Conservation (phyloP, 78 protist genomes). For the Polysphondylium violaceum region DNA sequence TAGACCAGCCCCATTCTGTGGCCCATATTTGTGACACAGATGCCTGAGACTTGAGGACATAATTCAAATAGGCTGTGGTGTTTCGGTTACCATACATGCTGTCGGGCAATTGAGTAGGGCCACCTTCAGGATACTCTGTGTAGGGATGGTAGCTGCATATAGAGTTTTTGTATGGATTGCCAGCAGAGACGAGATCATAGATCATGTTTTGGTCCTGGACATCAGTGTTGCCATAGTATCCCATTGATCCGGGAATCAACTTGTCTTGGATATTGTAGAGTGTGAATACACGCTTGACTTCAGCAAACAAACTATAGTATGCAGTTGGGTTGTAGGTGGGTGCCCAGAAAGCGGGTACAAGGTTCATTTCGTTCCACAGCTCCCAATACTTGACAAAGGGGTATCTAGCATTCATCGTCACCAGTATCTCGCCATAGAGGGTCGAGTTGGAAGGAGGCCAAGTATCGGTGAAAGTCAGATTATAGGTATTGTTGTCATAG, state of each 20-base stretch:
- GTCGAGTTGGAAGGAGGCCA: constrained; percentile 5
- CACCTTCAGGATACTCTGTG: constrained; percentile 31
- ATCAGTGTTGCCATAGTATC: background rate
- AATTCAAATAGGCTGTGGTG: background rate
- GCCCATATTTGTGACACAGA: background rate
- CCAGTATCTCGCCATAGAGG: background rate
- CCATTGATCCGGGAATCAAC: constrained; percentile 5
- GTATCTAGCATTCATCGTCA: background rate
- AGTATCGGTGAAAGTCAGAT: background rate
- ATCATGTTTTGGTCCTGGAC: constrained; percentile 5
- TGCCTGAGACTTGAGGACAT: background rate
- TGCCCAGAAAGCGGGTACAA: constrained; percentile 6
- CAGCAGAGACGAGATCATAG: background rate
- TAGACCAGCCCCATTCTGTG: constrained; percentile 33
- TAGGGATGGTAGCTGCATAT: constrained; percentile 12
- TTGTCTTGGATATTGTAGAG: too few relatives aligned
- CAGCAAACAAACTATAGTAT: background rate
- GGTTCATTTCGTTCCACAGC: constrained; percentile 25
- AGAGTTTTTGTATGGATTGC: background rate
- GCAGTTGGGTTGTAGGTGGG: background rate
- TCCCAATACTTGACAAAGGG: constrained; percentile 30
- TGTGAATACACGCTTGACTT: background rate
- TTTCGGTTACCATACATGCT: background rate
- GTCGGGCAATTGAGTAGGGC: background rate
- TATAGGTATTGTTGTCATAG: background rate